Evolutionary conservation across 139 green algal species (phyloP), one percentile per base, ranked within the genome.

Genomic region (Chlorella sp.): DNA sequence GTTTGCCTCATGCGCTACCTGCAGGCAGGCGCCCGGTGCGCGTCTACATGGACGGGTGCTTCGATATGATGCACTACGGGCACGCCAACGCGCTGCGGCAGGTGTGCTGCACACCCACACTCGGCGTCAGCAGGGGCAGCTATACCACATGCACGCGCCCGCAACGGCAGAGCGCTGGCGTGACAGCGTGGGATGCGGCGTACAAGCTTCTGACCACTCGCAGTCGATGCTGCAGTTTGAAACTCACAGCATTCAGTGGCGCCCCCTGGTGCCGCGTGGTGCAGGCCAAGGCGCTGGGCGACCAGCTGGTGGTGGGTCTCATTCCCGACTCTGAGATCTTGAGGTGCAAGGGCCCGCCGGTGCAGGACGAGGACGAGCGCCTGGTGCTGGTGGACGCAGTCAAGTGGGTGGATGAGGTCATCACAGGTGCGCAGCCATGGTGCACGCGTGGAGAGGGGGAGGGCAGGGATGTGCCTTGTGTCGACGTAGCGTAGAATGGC

Each of bases 11-110:
- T 67, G 61, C 3, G n/a, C 27, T 35, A 23, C 34, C 3, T 31
- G 55, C 80, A 91, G 83, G 79, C 29, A 74, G 69, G n/a, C 72
- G 82, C 22, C 93, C 93, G 0, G 76, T 98, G 0, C 83, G 94
- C 14, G 94, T 99, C 22, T 99, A 98, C 83, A 93, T 99, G 86
- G 96, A 99, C 77, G 96, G 95, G 23, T 99, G 96, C 83, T 99
- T 99, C 73, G 96, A 99, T 79, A 93, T 98, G 88, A 98, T 99
- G 95, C 96, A 99, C 74, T 98, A 98, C 71, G 96, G 96, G 0
- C 96, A 99, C 82, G 93, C 94, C 20, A 99, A 99, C 78, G 96
- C 96, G 1, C 84, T 99, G 74, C 83, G 96, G 0, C 95, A 97
- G 87, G 91, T 88, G 64, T 0, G 73, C 4, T n/a, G n/a, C n/a